A percentile compares a stretch with the other conserved stretches of the same genome.
phyloP scores from a whole-genome alignment of 2,329 filamentous ascomycete species.

The Arthrobotrys musiformis region DNA sequence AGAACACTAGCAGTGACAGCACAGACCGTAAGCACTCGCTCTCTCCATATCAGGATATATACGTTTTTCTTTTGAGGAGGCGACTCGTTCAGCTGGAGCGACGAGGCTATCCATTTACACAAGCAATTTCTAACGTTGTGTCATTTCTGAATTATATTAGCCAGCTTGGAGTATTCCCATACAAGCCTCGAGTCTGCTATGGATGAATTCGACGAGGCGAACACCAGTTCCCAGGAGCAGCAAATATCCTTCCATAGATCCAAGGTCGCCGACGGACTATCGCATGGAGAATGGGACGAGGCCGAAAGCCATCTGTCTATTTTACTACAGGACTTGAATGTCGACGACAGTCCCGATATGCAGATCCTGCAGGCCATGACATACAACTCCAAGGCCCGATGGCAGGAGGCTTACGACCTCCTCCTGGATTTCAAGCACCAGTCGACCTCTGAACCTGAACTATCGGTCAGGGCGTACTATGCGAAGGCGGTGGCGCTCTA shows the following conservation, averaged over 20 bases:
- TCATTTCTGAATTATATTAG: not conserved
- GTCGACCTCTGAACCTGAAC: slow-evolving; percentile 41
- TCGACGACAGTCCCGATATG: slow-evolving; percentile 34
- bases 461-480: slow-evolving; percentile 45
- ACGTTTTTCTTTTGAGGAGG: not conserved
- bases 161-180: not conserved
- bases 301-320: slow-evolving; percentile 32
- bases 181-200: not conserved
- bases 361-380: slow-evolving; percentile 42
- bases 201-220: not conserved
- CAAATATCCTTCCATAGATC: slow-evolving; percentile 43
- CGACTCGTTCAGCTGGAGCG: too few species aligned
- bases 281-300: slow-evolving; percentile 38
- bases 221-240: slow-evolving; percentile 20
- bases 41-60: not conserved
- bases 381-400: slow-evolving; percentile 42
- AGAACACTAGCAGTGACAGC: slow-evolving; percentile 1
- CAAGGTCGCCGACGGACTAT: slow-evolving; percentile 37
- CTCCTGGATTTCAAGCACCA: slow-evolving; percentile 50
- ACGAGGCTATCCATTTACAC: too few species aligned
- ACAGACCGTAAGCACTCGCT: slow-evolving; percentile 22
- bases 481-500: slow-evolving; percentile 47
- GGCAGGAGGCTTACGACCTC: slow-evolving; percentile 39
- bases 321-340: slow-evolving; percentile 29
- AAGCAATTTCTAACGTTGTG: not conserved